phyloP scores from a whole-genome alignment of 805 yeast genomes.

The Barnettozyma botsteinii region DNA sequence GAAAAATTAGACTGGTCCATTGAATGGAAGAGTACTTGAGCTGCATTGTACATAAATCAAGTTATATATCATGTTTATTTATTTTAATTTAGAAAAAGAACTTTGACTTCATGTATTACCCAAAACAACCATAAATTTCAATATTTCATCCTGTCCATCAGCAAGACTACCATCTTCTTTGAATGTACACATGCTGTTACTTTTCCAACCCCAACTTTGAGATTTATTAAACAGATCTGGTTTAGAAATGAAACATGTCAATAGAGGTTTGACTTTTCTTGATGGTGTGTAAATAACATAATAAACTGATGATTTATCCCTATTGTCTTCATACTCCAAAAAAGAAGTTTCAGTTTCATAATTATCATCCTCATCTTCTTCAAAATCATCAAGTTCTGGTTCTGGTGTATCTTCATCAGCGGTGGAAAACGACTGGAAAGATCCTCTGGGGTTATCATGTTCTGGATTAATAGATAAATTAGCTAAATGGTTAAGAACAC shows the following conservation, averaged over 20 bases:
- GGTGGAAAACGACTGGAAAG: constrained; percentile 15
- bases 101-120: constrained; percentile 35
- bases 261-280: constrained; percentile 36
- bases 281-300: constrained; percentile 53
- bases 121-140: constrained; percentile 45
- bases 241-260: constrained; percentile 50
- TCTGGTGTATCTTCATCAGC: constrained; percentile 27
- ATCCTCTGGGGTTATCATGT: constrained; percentile 6
- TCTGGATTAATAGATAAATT: constrained; percentile 7
- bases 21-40: constrained; percentile 50
- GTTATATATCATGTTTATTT: background rate
- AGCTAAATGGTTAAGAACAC: constrained; percentile 8
- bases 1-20: constrained; percentile 63
- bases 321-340: constrained; percentile 40
- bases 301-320: constrained; percentile 41
- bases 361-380: constrained; percentile 9
- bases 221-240: constrained; percentile 47
- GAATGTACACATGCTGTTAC: constrained; percentile 47
- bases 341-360: constrained; percentile 24
- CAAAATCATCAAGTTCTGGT: constrained; percentile 20
- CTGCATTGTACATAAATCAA: background rate
- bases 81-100: background rate
- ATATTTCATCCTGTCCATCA: constrained; percentile 37
- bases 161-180: constrained; percentile 43
- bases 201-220: constrained; percentile 62